A percentile compares a stretch with the other conserved stretches of the same genome.
phyloP scores from a whole-genome alignment of 1,284 basidiomycete genomes.

The Cryptococcus wingfieldii region DNA sequence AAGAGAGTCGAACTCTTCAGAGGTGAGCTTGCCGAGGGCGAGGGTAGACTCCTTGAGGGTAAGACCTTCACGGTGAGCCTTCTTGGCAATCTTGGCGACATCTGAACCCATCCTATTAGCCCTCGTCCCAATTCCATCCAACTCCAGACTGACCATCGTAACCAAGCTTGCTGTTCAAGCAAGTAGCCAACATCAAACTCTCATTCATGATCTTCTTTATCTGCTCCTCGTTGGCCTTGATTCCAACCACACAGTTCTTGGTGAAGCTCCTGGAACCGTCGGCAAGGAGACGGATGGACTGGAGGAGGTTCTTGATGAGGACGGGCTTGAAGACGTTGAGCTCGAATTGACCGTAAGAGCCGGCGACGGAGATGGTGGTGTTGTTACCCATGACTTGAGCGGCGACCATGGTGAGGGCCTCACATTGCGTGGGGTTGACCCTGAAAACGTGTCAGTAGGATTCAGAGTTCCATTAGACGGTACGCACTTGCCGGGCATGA shows the following conservation, averaged over 20 bases:
- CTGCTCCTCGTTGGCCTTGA: slow-evolving; percentile 85
- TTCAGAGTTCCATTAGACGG: neutral
- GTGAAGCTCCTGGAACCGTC: slow-evolving; percentile 94
- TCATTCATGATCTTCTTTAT: slow-evolving; percentile 88
- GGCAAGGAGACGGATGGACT: slow-evolving; percentile 87
- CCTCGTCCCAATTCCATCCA: neutral
- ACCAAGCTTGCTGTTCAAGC: slow-evolving; percentile 38
- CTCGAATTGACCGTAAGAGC: slow-evolving; percentile 97
- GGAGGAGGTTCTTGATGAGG: slow-evolving; percentile 94
- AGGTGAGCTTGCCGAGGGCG: slow-evolving; percentile 74
- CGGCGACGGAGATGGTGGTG: slow-evolving; percentile 86
- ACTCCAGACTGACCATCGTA: slow-evolving; percentile 27
- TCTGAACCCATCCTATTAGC: slow-evolving; percentile 54
- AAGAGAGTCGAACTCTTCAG: slow-evolving; percentile 91
- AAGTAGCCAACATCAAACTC: slow-evolving; percentile 74
- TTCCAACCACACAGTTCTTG: slow-evolving; percentile 94
- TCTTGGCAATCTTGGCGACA: slow-evolving; percentile 97
- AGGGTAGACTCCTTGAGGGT: slow-evolving; percentile 95
- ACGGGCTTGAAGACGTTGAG: slow-evolving; percentile 99
- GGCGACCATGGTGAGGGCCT: slow-evolving; percentile 97
- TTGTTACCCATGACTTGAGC: slow-evolving; percentile 99
- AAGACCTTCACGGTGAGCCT: slow-evolving; percentile 96
- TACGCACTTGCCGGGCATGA: slow-evolving; percentile 90
- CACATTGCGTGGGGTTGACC: slow-evolving; percentile 99
- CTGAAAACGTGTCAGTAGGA: slow-evolving; percentile 9